phyloP scores from a whole-genome alignment of 2,329 filamentous ascomycete genomes.

The Byssoonygena ceratinophila region DNA sequence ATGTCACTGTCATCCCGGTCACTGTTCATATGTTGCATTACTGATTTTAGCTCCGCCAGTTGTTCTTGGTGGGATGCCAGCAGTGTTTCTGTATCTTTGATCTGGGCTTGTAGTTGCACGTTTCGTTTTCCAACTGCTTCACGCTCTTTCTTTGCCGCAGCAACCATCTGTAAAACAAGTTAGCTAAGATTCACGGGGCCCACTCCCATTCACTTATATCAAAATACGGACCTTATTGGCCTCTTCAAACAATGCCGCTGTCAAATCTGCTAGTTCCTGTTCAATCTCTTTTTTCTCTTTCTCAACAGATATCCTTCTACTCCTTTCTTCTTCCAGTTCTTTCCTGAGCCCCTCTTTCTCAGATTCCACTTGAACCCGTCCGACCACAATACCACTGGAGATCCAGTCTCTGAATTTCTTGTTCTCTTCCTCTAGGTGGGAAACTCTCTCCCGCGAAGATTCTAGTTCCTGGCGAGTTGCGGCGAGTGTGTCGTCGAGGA shows the following conservation, averaged over 20 bases:
- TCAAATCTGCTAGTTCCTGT: constrained; percentile 80
- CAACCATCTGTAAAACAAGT: constrained; percentile 59
- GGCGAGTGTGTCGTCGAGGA: constrained; percentile 76
- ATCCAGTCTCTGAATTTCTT: constrained; percentile 61
- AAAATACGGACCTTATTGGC: constrained; percentile 62
- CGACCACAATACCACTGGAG: constrained; percentile 63
- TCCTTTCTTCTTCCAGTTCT: constrained; percentile 55
- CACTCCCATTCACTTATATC: neutral
- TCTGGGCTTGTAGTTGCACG: constrained; percentile 73
- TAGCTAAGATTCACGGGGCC: constrained; percentile 3
- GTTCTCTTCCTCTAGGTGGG: constrained; percentile 57
- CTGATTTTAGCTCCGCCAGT: constrained; percentile 75
- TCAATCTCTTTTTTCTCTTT: constrained; percentile 83
- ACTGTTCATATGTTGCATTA: constrained; percentile 76
- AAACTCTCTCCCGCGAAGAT: constrained; percentile 55
- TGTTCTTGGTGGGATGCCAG: constrained; percentile 89
- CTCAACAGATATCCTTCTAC: constrained; percentile 54
- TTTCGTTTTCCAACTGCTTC: constrained; percentile 74
- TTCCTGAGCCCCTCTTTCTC: constrained; percentile 53
- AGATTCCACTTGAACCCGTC: constrained; percentile 61
- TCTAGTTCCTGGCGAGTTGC: constrained; percentile 76
- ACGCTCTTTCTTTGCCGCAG: constrained; percentile 72
- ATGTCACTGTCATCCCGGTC: constrained; percentile 57
- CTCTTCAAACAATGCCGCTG: constrained; percentile 90
- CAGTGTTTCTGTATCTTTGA: constrained; percentile 75